A percentile compares a stretch with the other conserved stretches of the same genome.
Evolutionary conservation across 2,329 filamentous ascomycete species (phyloP).

Genomic region (Juglanconis oblonga): DNA sequence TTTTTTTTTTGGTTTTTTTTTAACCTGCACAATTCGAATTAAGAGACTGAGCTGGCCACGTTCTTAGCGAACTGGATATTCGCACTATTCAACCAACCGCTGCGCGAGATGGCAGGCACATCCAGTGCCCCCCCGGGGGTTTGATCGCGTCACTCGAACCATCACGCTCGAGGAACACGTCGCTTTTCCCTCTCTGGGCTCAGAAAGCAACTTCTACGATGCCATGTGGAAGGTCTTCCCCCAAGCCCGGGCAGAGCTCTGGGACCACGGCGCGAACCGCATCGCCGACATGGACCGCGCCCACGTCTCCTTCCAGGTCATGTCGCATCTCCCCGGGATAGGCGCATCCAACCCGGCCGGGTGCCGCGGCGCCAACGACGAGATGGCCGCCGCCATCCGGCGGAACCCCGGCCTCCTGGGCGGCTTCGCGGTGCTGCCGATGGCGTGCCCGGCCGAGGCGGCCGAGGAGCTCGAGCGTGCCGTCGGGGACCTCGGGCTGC

Average conservation of each 20-base stretch:
- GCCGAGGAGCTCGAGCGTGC: constrained; percentile 37
- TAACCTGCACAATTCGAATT: no score
- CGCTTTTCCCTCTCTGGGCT: constrained; percentile 21
- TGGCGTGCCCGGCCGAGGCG: constrained; percentile 33
- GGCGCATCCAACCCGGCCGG: constrained; percentile 16
- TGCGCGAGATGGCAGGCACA: no score
- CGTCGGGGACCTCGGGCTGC: constrained; percentile 33
- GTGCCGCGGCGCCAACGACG: constrained; percentile 24
- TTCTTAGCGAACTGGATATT: no score
- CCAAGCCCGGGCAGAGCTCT: constrained; percentile 21
- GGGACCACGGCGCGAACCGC: constrained; percentile 21
- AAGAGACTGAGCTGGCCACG: no score
- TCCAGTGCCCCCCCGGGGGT: no score
- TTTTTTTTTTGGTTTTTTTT: no score
- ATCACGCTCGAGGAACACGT: constrained; percentile 41
- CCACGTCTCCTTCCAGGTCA: constrained; percentile 22
- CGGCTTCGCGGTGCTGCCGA: constrained; percentile 30
- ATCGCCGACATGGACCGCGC: constrained; percentile 25
- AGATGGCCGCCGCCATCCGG: constrained; percentile 21
- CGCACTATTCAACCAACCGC: no score
- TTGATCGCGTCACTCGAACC: not conserved
- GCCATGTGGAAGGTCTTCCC: constrained; percentile 21
- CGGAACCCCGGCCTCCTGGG: constrained; percentile 18
- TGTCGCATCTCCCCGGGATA: constrained; percentile 22
- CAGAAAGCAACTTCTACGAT: constrained; percentile 3